These are phyloP conservation scores for Grigorovia transvaalensis DNA, from an alignment of 805 yeast species.

Conservation along the genomic window DNA sequence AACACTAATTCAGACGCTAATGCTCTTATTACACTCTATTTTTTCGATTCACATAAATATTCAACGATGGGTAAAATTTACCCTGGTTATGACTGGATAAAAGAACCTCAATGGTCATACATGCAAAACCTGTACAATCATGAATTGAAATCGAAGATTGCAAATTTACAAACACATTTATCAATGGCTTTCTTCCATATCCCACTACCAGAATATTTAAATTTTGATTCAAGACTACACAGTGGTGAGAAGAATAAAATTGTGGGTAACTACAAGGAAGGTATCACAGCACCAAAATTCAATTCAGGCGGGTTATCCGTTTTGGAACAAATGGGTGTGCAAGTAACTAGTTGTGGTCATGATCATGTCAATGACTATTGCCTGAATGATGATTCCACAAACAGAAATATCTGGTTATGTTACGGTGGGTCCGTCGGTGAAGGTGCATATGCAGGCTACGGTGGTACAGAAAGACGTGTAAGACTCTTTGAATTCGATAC, in stretches of 20 bases:
- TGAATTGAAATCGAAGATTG: slow-evolving; percentile 21
- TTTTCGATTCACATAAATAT: slow-evolving; percentile 77
- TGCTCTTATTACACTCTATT: slow-evolving; percentile 53
- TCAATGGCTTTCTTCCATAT: slow-evolving; percentile 92
- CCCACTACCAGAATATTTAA: slow-evolving; percentile 77
- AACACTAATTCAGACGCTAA: slow-evolving; percentile 18
- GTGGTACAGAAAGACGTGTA: slow-evolving; percentile 72
- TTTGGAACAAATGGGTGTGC: slow-evolving; percentile 57
- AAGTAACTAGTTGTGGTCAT: slow-evolving; percentile 77
- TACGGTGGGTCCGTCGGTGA: slow-evolving; percentile 92
- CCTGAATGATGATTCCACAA: slow-evolving; percentile 39
- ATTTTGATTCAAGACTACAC: slow-evolving; percentile 22
- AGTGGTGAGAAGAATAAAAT: slow-evolving; percentile 20
- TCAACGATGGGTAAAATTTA: slow-evolving; percentile 52
- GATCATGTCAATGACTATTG: slow-evolving; percentile 95
- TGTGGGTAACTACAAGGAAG: slow-evolving; percentile 64
- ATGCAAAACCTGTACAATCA: slow-evolving; percentile 32
- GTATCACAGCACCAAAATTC: slow-evolving; percentile 63
- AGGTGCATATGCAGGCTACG: slow-evolving; percentile 94
- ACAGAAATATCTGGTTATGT: slow-evolving; percentile 61
- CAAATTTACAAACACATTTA: slow-evolving; percentile 34
- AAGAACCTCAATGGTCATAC: slow-evolving; percentile 55
- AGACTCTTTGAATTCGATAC: slow-evolving; percentile 62
- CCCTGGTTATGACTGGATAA: slow-evolving; percentile 83
- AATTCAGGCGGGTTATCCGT: slow-evolving; percentile 57